Conservation (phyloP, 192 early-diverging fungal species). For the Phycomyces blakesleeanus region DNA sequence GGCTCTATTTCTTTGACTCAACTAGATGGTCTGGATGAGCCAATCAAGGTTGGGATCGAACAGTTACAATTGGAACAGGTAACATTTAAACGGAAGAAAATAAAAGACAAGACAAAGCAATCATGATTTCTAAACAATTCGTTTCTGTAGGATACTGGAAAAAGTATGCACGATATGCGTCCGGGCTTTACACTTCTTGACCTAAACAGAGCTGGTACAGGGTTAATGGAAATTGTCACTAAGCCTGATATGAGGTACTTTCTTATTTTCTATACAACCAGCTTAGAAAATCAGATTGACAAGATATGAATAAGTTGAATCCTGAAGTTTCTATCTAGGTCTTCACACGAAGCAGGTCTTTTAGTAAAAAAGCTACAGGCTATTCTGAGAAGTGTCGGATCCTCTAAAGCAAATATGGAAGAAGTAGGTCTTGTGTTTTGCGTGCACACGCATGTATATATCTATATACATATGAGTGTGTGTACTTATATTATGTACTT, state of each 20-base stretch:
- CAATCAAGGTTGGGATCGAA: constrained; percentile 59
- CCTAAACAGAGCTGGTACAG: constrained; percentile 83
- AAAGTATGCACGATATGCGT: constrained; percentile 62
- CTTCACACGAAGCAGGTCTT: constrained; percentile 67
- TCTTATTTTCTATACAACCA: not conserved
- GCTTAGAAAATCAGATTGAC: not conserved
- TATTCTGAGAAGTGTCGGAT: constrained; percentile 64
- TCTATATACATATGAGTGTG: too few species aligned
- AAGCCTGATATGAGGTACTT: constrained; percentile 68
- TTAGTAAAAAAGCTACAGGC: constrained; percentile 77
- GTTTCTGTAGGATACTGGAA: constrained; percentile 70
- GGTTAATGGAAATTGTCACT: constrained; percentile 89
- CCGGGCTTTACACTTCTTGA: constrained; percentile 71
- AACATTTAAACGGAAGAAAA: not conserved
- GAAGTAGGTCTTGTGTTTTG: constrained; percentile 52
- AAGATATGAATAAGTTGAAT: not conserved
- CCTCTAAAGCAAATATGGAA: constrained; percentile 80
- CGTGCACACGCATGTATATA: not conserved
- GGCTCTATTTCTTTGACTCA: constrained; percentile 57
- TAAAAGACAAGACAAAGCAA: not conserved
- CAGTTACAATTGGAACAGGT: constrained; percentile 89
- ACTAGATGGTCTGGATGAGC: constrained; percentile 56
- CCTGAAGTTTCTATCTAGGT: constrained; percentile 27
- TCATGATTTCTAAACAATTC: constrained; percentile 2
- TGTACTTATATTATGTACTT: too few species aligned